Conservation (phyloP, 345 rosid species). For the Fremontodendron californicum region DNA sequence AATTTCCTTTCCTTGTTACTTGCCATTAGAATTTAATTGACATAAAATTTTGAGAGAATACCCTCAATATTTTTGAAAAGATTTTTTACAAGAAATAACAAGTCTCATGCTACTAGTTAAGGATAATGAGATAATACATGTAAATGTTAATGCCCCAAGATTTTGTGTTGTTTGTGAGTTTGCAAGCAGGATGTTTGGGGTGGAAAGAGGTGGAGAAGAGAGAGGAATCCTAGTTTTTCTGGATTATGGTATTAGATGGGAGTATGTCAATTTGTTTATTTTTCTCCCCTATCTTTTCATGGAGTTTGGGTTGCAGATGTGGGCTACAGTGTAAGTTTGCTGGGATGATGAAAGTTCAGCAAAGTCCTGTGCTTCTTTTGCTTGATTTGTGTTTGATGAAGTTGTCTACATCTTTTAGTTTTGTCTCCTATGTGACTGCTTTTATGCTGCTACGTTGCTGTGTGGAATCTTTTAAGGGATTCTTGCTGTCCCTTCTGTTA, state of each 20-base stretch:
- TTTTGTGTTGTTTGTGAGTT: background rate
- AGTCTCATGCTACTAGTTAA: background rate
- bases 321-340: background rate
- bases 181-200: background rate
- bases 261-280: background rate
- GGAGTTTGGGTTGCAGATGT: background rate
- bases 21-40: background rate
- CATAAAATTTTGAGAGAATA: background rate
- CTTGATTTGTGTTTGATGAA: background rate
- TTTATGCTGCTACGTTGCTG: background rate
- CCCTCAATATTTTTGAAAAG: background rate
- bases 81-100: background rate
- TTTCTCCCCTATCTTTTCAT: background rate
- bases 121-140: background rate
- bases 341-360: background rate
- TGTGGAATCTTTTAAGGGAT: conserved; percentile 3
- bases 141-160: background rate
- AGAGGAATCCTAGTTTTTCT: background rate
- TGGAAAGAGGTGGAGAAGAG: background rate
- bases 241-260: background rate
- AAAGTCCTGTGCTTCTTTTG: background rate
- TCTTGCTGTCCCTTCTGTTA: background rate
- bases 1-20: background rate
- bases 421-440: background rate
- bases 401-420: background rate